Percentiles rank a stretch among this genome's conserved stretches.
phyloP scores from a whole-genome alignment of 345 rosid species.

The Salix koriyanagi region DNA sequence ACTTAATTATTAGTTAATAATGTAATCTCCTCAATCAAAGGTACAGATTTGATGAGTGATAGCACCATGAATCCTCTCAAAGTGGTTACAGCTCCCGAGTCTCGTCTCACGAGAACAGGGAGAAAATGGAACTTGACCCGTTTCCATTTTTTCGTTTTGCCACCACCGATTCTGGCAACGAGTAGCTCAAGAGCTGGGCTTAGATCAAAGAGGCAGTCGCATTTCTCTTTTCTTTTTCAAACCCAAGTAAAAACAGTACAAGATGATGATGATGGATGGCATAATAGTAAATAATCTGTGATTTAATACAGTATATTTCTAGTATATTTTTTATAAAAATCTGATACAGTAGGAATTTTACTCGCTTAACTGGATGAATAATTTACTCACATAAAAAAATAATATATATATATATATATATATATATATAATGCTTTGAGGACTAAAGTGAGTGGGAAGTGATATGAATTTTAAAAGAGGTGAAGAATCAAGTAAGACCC shows the following conservation, averaged over 20 bases:
- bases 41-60: not conserved
- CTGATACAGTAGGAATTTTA: too few relatives aligned
- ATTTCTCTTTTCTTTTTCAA: not conserved
- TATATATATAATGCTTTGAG: not conserved
- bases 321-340: too few relatives aligned
- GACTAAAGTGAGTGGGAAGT: not conserved
- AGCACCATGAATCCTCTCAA: not conserved
- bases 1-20: not conserved
- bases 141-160: too few relatives aligned
- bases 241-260: not conserved
- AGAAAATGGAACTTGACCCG: not conserved
- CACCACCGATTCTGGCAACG: not conserved
- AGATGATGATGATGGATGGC: too few relatives aligned
- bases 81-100: not conserved
- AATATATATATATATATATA: too few relatives aligned
- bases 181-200: not conserved
- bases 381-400: too few relatives aligned
- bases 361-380: too few relatives aligned
- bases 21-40: not conserved
- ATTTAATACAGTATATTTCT: fast-evolving
- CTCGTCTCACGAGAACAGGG: not conserved
- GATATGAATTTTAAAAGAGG: not conserved
- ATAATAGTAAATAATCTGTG: too few relatives aligned
- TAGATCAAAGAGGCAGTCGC: not conserved
- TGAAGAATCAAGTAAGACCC: conserved; percentile 3